These are phyloP conservation scores for Kalaharituber pfeilii DNA, from an alignment of 2,329 filamentous ascomycete genomes.

Conservation along the genomic window DNA sequence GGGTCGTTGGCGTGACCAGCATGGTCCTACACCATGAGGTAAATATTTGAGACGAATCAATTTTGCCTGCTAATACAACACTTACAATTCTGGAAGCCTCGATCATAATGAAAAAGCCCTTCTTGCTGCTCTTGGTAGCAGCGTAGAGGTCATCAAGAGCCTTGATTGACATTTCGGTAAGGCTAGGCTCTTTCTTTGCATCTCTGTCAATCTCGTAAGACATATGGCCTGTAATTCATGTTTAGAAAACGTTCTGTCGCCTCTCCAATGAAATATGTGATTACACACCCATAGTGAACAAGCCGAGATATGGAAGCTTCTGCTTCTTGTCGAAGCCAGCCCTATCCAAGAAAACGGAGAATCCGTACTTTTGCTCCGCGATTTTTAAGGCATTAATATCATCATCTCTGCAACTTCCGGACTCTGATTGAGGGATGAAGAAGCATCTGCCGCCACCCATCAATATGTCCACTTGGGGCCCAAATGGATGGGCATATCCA, in stretches of 20 bases:
- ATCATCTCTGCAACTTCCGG: slow-evolving; percentile 27
- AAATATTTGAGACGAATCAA: background rate
- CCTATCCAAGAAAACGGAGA: slow-evolving; percentile 27
- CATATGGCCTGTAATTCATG: slow-evolving; percentile 23
- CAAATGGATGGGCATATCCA: slow-evolving; percentile 29
- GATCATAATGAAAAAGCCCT: slow-evolving; percentile 30
- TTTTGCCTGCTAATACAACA: background rate
- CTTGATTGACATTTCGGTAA: slow-evolving; percentile 29
- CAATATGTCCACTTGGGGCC: slow-evolving; percentile 27
- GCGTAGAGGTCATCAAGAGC: slow-evolving; percentile 27
- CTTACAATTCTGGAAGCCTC: slow-evolving; percentile 26
- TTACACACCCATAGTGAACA: slow-evolving; percentile 28
- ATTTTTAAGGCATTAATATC: slow-evolving; percentile 27
- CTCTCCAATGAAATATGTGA: too few relatives aligned
- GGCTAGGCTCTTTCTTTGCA: slow-evolving; percentile 27
- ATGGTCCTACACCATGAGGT: slow-evolving; percentile 21
- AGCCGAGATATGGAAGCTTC: slow-evolving; percentile 27
- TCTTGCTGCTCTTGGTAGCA: slow-evolving; percentile 24
- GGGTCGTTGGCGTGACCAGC: slow-evolving; percentile 37
- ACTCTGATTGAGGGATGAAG: slow-evolving; percentile 28
- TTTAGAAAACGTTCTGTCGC: too few relatives aligned
- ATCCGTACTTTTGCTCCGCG: slow-evolving; percentile 25
- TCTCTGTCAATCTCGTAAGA: slow-evolving; percentile 28
- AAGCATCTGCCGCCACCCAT: slow-evolving; percentile 30
- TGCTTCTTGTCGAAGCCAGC: slow-evolving; percentile 25